These are phyloP conservation scores for Stromatinia cepivora DNA, from an alignment of 2,329 filamentous ascomycete genomes.

Conservation along the genomic window DNA sequence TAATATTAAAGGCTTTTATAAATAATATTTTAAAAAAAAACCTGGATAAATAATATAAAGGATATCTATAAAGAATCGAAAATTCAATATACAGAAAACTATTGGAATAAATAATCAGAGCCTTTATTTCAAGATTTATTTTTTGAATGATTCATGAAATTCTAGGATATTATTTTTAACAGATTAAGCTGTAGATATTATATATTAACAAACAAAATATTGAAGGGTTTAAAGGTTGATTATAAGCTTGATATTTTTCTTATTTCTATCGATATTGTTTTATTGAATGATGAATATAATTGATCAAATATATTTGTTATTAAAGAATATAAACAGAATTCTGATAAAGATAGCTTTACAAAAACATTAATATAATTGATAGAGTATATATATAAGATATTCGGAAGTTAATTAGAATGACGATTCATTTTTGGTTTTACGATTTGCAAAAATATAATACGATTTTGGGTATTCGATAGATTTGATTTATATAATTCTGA, in stretches of 20 bases:
- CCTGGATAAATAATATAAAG: slow-evolving; percentile 29
- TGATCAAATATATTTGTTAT: too few relatives aligned
- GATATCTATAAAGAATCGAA: slow-evolving; percentile 34
- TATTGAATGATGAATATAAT: too few relatives aligned
- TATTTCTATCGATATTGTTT: too few relatives aligned
- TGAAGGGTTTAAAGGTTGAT: slow-evolving; percentile 24
- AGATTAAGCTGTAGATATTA: slow-evolving; percentile 33
- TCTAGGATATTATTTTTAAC: slow-evolving; percentile 31
- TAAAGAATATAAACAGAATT: too few relatives aligned
- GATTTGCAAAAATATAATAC: slow-evolving; percentile 36
- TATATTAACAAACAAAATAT: slow-evolving; percentile 35
- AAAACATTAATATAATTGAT: slow-evolving; percentile 36
- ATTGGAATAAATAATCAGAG: slow-evolving; percentile 32
- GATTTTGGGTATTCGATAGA: slow-evolving; percentile 42
- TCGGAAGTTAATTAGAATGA: slow-evolving; percentile 39
- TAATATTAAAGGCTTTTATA: slow-evolving; percentile 32
- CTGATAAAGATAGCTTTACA: slow-evolving; percentile 29
- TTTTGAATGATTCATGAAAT: too few relatives aligned
- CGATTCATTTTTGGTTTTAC: slow-evolving; percentile 40
- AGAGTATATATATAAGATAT: slow-evolving; percentile 36
- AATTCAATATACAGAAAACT: slow-evolving; percentile 31
- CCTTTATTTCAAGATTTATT: slow-evolving; percentile 29
- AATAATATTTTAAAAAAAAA: slow-evolving; percentile 33
- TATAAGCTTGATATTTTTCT: too few relatives aligned
- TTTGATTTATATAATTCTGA: slow-evolving; percentile 40